Base-by-base conservation (phyloP, 352 stramenopile species). In the Peronospora farinosa region DNA sequence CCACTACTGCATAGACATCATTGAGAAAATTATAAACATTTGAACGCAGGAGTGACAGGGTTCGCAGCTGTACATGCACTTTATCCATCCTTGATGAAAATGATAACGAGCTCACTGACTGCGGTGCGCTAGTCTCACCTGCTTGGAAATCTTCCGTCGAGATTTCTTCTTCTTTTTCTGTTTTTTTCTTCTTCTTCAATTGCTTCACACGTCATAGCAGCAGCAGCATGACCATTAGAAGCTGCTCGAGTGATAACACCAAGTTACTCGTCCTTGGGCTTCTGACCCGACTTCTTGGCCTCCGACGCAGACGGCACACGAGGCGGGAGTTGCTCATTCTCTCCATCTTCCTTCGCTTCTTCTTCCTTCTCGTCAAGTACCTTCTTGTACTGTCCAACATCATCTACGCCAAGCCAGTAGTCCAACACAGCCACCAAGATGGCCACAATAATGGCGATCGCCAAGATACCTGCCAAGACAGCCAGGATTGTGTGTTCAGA, bases 351-450 rank as follows among this genome's bases (percentile, higher is more conserved):
- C 41, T 59, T 58, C 19, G 31, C 10, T 32, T 50, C 28, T 53
- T 51, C 54, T 64, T 64, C 60, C 49, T 64, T 61, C 51, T 67
- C 51, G 45, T 61, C 46, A 43, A 73, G 55, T 25, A 68, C 47
- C 46, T 83, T 72, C 43, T 65, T 67, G 60, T 84, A 83, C 49
- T 70, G 63, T 17, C 64, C 51, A 19, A 85, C 60, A 30, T 88
- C 74, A 54, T 86, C 78, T 17, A 78, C 77, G 25, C 72, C 75
- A 7, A 88, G 72, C 51, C 75, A 88, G 51, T 83, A 84, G 59
- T 88, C 77, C 43, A 86, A 56, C 47, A 85, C 38, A n/a, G 77
- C 72, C 31, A 88, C 77, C 51, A 86, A 64, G 45, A 88, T 61
- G 12, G 77, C 77, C 38, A 86, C 74, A 21, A 88, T 61, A 33